phyloP scores from a whole-genome alignment of 2,329 filamentous ascomycete species.

The Xylariaceae sp. region DNA sequence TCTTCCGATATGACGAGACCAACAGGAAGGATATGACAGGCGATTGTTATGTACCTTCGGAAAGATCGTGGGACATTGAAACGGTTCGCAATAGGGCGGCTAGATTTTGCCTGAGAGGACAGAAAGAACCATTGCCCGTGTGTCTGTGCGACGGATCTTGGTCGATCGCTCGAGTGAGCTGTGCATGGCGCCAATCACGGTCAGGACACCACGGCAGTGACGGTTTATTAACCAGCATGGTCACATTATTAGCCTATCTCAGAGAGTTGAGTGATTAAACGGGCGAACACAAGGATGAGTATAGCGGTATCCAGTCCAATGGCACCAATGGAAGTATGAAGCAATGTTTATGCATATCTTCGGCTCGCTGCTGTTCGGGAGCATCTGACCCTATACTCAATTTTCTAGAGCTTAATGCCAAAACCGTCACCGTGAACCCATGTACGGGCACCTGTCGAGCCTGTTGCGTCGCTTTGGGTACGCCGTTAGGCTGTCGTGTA shows the following conservation, averaged over 20 bases:
- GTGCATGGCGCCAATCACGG: slow-evolving; percentile 2
- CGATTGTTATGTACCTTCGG: slow-evolving; percentile 22
- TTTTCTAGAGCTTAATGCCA: no score
- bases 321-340: no score
- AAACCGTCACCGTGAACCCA: no score
- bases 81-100: slow-evolving; percentile 21
- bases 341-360: no score
- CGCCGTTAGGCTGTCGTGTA: slow-evolving; percentile 4
- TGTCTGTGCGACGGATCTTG: slow-evolving; percentile 14
- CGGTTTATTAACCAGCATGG: not conserved
- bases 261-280: no score
- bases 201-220: not conserved
- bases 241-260: no score
- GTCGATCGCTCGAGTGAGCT: no score
- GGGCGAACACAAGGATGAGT: no score
- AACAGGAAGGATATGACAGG: slow-evolving; percentile 13
- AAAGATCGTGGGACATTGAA: slow-evolving; percentile 20
- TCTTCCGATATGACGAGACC: slow-evolving; percentile 8
- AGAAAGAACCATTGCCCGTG: slow-evolving; percentile 8
- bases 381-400: no score
- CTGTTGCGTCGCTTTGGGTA: not conserved
- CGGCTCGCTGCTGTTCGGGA: no score
- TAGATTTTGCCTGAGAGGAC: slow-evolving; percentile 18
- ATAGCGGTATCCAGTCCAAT: no score
- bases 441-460: not conserved